Evolutionary conservation across 1,284 basidiomycete genomes (phyloP), one percentile per base, ranked within the genome.

Genomic region (Pascua sp.): DNA sequence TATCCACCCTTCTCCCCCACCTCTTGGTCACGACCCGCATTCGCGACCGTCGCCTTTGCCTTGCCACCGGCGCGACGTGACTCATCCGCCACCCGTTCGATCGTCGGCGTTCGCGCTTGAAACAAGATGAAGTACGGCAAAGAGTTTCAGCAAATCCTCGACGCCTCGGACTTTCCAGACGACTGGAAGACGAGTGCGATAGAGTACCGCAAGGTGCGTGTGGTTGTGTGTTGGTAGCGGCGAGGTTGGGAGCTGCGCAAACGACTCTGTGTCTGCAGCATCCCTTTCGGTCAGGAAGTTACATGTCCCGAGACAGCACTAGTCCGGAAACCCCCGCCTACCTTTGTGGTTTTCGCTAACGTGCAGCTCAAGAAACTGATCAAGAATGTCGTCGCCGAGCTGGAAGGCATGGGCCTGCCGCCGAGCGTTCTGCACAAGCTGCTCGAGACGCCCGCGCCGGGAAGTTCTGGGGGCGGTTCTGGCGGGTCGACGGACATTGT

Each of bases 331-430:
- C 4, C 12, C 41, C n/a, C n/a, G 10, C 44, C 32, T 47, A 47
- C 18, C 50, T 13, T 39, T 12, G 9, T 5, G 15, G 8, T 42
- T 45, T 42, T 47, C 11, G 52, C 61, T 54, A 41, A 61, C 51
- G 16, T 32, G 12, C 69, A 92, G 88, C 85, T 98, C 63, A 97
- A 98, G 78, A 93, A 91, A 69, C 81, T 96, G 51, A 92, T 98
- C 70, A 91, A 92, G 67, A 83, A 87, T 71, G 85, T 94, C 47
- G 90, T 89, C 0, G 78, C 80, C 15, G 93, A 98, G 75, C 85
- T 98, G 37, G 82, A 85, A 9, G 81, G 84, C 8, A 80, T 94
- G 51, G 93, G 92, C 9, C 80, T 95, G 5, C 84, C 83, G 47
- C 87, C 81, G 0, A 78, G 80, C 8, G 80, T 85, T 0, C 77